Conservation (phyloP, 805 yeast species). For the Candida insectalens region DNA sequence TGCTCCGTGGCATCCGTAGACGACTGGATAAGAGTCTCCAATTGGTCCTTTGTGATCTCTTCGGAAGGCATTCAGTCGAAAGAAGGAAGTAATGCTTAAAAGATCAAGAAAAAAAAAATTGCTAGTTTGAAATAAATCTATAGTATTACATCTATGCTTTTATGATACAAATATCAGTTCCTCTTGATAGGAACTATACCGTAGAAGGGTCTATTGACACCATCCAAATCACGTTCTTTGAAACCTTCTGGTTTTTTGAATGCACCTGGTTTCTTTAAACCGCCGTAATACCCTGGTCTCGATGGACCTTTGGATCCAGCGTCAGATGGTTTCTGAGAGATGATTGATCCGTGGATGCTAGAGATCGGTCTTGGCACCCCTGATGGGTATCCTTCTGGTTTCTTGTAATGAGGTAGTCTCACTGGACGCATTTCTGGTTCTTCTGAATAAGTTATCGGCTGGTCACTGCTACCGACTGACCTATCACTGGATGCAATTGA, state of each 20-base stretch:
- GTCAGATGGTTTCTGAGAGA: conserved; percentile 3
- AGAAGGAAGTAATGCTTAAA: background rate
- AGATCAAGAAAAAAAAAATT: background rate
- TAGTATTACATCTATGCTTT: conserved; percentile 1
- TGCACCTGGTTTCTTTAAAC: conserved; percentile 24
- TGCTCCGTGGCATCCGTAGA: conserved; percentile 10
- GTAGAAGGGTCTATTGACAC: background rate
- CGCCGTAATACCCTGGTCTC: conserved; percentile 1
- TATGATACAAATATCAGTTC: background rate
- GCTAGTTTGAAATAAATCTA: background rate
- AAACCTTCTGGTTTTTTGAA: conserved; percentile 22
- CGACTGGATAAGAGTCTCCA: conserved; percentile 9
- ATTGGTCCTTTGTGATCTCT: conserved; percentile 1
- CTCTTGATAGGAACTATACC: conserved; percentile 2
- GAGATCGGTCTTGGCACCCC: conserved; percentile 8
- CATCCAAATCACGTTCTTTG: background rate
- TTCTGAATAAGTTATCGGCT: background rate
- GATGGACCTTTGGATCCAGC: conserved; percentile 7
- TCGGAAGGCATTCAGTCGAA: background rate
- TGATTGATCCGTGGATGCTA: conserved; percentile 7
- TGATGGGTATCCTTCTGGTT: conserved; percentile 11
- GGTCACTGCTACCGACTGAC: background rate
- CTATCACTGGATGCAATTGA: too few relatives aligned
- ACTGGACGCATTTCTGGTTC: conserved; percentile 5
- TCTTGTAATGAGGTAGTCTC: conserved; percentile 23